phyloP scores from a whole-genome alignment of 1,139 yeast genomes.

The Zygosaccharomyces sapae region DNA sequence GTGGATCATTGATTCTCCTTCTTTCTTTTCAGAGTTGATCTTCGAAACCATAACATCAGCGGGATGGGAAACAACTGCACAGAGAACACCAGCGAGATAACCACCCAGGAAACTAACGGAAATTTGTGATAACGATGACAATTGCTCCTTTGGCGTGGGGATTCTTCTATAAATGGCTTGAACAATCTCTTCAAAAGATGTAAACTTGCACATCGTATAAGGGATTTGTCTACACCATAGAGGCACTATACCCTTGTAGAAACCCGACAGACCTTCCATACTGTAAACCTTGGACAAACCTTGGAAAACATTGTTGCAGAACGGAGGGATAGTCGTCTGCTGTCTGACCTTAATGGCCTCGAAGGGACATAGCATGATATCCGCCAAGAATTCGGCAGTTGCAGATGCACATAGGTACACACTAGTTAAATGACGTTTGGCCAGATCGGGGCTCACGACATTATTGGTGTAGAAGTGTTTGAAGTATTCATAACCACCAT shows the following conservation, averaged over 20 bases:
- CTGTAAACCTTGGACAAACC: slow-evolving; percentile 66
- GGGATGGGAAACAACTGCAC: slow-evolving; percentile 93
- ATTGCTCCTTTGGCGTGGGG: slow-evolving; percentile 51
- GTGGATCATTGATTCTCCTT: slow-evolving; percentile 60
- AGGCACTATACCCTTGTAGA: slow-evolving; percentile 85
- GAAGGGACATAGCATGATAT: slow-evolving; percentile 81
- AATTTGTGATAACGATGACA: slow-evolving; percentile 66
- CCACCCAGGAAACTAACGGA: slow-evolving; percentile 94
- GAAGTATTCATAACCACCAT: slow-evolving; percentile 88
- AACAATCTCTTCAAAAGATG: slow-evolving; percentile 86
- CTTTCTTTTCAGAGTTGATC: slow-evolving; percentile 69
- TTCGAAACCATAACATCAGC: slow-evolving; percentile 97
- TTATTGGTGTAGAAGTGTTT: slow-evolving; percentile 66
- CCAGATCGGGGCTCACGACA: slow-evolving; percentile 61
- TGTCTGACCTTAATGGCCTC: slow-evolving; percentile 92
- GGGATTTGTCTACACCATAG: slow-evolving; percentile 95
- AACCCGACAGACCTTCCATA: slow-evolving; percentile 63
- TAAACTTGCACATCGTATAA: slow-evolving; percentile 93
- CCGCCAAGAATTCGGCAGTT: slow-evolving; percentile 89
- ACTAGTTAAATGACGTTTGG: slow-evolving; percentile 64
- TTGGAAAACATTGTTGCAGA: slow-evolving; percentile 58
- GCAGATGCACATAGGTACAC: slow-evolving; percentile 83
- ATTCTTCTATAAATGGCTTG: slow-evolving; percentile 59
- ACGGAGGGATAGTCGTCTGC: slow-evolving; percentile 86
- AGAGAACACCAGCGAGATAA: slow-evolving; percentile 91